Evolutionary conservation across 768 basidiomycete genomes (phyloP).

Genomic region (Pisolithus sp.): DNA sequence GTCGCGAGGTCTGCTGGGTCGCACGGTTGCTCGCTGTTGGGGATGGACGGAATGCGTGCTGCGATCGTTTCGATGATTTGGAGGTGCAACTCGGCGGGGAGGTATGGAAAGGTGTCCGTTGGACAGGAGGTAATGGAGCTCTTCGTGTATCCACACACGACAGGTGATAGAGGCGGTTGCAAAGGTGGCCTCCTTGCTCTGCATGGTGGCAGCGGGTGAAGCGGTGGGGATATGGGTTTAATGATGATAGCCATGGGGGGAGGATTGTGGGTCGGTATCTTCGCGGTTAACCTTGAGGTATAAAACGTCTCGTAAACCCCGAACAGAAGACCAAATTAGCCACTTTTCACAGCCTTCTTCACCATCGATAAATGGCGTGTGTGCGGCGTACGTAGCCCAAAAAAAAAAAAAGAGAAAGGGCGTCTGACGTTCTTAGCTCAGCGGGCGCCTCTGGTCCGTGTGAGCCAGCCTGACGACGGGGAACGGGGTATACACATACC

Average conservation of each 20-base stretch:
- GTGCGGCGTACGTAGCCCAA: no score
- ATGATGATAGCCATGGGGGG: background rate
- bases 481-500: no score
- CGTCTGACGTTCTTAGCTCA: no score
- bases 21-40: constrained; percentile 7
- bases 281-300: background rate
- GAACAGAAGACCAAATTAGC: no score
- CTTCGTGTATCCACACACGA: background rate
- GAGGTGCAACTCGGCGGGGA: constrained; percentile 27
- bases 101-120: constrained; percentile 8
- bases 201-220: background rate
- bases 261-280: background rate
- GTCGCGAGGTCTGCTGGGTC: constrained; percentile 13
- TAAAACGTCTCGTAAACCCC: background rate
- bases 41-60: constrained; percentile 7
- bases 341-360: no score
- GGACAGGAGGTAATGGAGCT: background rate
- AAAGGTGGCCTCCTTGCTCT: background rate
- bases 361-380: no score
- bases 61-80: constrained; percentile 23
- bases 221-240: background rate
- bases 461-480: no score
- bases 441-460: no score
- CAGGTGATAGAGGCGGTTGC: background rate
- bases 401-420: no score